Evolutionary conservation across 2,329 filamentous ascomycete species (phyloP), one percentile per base, ranked within the genome.

Genomic region (Aspergillus sp.): DNA sequence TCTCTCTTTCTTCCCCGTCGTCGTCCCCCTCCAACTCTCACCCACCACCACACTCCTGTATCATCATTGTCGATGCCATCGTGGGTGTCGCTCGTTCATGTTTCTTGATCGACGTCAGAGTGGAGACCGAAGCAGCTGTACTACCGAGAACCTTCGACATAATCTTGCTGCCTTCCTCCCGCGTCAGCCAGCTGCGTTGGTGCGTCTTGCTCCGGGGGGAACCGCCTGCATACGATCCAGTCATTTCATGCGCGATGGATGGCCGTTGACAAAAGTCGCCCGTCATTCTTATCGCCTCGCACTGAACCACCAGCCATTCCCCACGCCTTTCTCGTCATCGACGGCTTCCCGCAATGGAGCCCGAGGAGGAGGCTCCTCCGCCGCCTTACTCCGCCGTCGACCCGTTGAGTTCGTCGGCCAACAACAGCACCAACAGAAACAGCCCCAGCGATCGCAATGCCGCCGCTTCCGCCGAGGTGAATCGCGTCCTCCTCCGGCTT

Each of bases 381-480:
- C 75, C 77, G 55, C 76, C 77, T 29, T 78, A 78, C 64, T 75
- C 76, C 60, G 69, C 75, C 45, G 69, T 76, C 54, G 77, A 78
- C 58, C 76, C 77, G 45, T 67, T 77, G 54, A 57, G 67, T 49
- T 54, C 65, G 24, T 66, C 66, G 56, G 53, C 65, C 39, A 65
- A 59, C 57, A 66, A 59, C 56, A 58, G 49, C 57, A 47, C 22
- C 18, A 16, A 12, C 42, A 46, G 16, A 9, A 46, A 20, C 42
- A 46, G 60, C 5, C 20, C 31, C 2, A 39, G 24, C 46, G 49
- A 20, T 46, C 52, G 65, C 50, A 69, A 66, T 58, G 63, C 55
- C 52, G 54, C 60, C 32, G 63, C 58, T 9, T 54, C 56, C 2
- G 57, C 63, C 12, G 61, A 62, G 49, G 59, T 56, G 56, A 55